Evolutionary conservation across 306 rosid species (phyloP), one percentile per base, ranked within the genome.

Genomic region (Alnus glutinosa): DNA sequence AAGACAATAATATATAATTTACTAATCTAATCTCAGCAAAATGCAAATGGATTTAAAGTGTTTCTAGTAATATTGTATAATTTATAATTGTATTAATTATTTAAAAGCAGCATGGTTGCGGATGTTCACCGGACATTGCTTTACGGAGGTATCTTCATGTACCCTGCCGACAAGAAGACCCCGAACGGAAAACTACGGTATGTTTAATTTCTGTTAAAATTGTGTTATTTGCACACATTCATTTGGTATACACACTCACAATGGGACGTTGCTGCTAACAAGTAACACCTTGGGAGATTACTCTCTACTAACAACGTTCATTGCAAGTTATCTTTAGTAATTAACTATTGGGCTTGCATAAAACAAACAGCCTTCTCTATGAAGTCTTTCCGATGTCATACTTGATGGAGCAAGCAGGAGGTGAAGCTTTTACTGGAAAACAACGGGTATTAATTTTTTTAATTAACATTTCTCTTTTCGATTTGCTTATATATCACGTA

Each of bases 71-170:
- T 49, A 48, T n/a, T 23, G 28, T 23, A 23, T 23, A 23, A 23
- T 23, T 23, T 23, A 13, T 55, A 55, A 55, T 74, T 3, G 46
- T 7, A 49, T 79, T 66, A 64, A 39, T 32, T 37, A 23, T n/a
- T n/a, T n/a, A 8, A n/a, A 37, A 7, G 84, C 91, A 95, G 99
- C 69, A 95, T 95, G 99, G 99, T 95, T 55, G 99, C 99, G 80
- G 99, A 95, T 84, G 96, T 95, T 81, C 99, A 95, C 83, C 98
- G 99, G 14, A 95, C 99, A 62, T 78, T 95, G 94, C 99, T 95
- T 11, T 95, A 95, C 77, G 99, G 99, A 51, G 99, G 99, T 55
- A 83, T 89, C 80, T 95, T 95, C 83, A 86, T 95, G 89, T 95
- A 95, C 88, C 99, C 99, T 47, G 98, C 87, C 79, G 99, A 95